Evolutionary conservation across 164 flowering plant species (phyloP).

Genomic region (Annona squamosa): DNA sequence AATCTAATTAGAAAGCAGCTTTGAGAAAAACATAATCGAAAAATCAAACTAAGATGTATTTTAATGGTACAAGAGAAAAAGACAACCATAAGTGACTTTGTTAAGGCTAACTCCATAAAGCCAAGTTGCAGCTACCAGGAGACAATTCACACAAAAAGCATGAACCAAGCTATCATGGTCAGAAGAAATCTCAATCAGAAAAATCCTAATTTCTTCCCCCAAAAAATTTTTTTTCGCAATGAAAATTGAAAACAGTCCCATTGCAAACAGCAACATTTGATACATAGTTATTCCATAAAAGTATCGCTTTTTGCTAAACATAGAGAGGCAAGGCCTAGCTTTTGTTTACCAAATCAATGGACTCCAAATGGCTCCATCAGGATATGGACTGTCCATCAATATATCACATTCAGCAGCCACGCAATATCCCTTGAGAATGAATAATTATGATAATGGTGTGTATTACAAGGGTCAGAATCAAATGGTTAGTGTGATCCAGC

Average conservation of each 20-base stretch:
- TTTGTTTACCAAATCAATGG: neutral
- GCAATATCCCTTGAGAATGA: neutral
- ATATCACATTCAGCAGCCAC: neutral
- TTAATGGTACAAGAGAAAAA: neutral
- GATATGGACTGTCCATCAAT: neutral
- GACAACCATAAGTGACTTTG: neutral
- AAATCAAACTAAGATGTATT: too few species aligned
- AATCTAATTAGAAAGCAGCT: neutral
- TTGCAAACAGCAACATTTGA: neutral
- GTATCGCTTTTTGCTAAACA: neutral
- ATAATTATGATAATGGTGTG: neutral
- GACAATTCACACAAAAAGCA: neutral
- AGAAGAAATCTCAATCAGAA: neutral
- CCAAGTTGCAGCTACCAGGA: neutral
- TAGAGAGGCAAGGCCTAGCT: neutral
- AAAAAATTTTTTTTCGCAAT: neutral
- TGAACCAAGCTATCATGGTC: neutral
- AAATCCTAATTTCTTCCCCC: slow-evolving; percentile 5
- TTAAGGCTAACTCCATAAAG: neutral
- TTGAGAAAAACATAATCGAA: neutral
- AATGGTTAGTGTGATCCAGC: neutral
- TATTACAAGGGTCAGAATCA: neutral
- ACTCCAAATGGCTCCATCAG: neutral
- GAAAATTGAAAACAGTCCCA: neutral
- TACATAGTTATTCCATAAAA: neutral